A percentile compares a stretch with the other conserved stretches of the same genome.
Conservation (phyloP, 805 yeast species). For the Wickerhamomyces kurtzmanii region DNA sequence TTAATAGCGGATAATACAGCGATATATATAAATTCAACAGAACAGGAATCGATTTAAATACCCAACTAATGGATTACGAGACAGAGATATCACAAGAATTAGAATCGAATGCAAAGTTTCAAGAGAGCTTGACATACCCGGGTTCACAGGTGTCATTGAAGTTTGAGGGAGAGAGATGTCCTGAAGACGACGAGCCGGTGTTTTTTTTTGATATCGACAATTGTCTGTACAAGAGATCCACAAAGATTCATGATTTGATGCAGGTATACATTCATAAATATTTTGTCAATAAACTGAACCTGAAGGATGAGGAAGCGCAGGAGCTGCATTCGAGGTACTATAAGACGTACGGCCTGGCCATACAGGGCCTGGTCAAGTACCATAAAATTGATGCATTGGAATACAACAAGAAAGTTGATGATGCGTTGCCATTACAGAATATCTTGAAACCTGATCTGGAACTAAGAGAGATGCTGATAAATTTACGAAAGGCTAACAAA, state of each 20-base stretch:
- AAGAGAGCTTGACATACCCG: no score
- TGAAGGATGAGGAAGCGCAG: slow-evolving; percentile 68
- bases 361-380: slow-evolving; percentile 69
- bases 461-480: slow-evolving; percentile 41
- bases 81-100: no score
- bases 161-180: no score
- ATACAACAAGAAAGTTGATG: slow-evolving; percentile 85
- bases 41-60: no score
- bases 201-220: slow-evolving; percentile 94
- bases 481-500: slow-evolving; percentile 32
- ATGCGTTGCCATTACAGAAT: slow-evolving; percentile 75
- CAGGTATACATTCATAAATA: slow-evolving; percentile 75
- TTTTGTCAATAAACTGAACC: slow-evolving; percentile 52
- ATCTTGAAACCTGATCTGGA: slow-evolving; percentile 56
- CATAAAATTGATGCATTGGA: slow-evolving; percentile 78
- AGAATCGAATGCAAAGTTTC: no score
- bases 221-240: slow-evolving; percentile 70
- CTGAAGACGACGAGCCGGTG: slow-evolving; percentile 21
- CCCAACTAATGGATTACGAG: no score
- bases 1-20: no score
- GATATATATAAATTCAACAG: no score
- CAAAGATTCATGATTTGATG: slow-evolving; percentile 80
- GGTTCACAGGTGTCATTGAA: no score
- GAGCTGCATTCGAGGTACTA: slow-evolving; percentile 67
- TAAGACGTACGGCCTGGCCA: slow-evolving; percentile 81